phyloP scores from a whole-genome alignment of 106 monocot genomes.

The Dendrobium huoshanense region DNA sequence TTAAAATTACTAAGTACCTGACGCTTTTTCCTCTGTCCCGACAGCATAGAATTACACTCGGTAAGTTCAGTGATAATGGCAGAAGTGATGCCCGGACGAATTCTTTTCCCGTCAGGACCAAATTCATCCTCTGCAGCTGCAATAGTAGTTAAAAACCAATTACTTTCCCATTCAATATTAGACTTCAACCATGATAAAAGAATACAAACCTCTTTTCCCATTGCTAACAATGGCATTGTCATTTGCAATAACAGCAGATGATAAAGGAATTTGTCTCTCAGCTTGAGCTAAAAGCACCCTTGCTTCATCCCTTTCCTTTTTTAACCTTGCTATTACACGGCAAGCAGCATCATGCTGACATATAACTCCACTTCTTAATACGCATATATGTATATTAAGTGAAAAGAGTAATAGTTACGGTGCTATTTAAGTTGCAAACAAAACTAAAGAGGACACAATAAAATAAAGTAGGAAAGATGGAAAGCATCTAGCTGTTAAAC shows the following conservation, averaged over 20 bases:
- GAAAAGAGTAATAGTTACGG: neutral
- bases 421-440: neutral
- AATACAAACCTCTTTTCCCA: constrained; percentile 65
- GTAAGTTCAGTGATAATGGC: constrained; percentile 72
- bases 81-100: constrained; percentile 80
- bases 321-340: constrained; percentile 93
- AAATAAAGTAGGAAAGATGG: neutral
- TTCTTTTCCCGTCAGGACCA: constrained; percentile 92
- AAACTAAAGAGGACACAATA: neutral
- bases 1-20: constrained; percentile 40
- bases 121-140: constrained; percentile 65
- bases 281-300: constrained; percentile 71
- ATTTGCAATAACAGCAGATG: constrained; percentile 25
- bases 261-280: constrained; percentile 72
- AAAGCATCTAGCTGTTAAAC: neutral
- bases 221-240: constrained; percentile 37
- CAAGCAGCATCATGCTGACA: constrained; percentile 96
- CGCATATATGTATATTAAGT: neutral
- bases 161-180: neutral
- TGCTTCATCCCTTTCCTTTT: constrained; percentile 96
- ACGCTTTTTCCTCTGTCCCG: constrained; percentile 84
- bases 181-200: neutral
- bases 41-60: constrained; percentile 75
- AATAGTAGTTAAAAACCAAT: neutral
- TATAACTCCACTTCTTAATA: neutral